Conservation (phyloP, 441 rosid genomes). For the Pelargonium cotyledonis region DNA sequence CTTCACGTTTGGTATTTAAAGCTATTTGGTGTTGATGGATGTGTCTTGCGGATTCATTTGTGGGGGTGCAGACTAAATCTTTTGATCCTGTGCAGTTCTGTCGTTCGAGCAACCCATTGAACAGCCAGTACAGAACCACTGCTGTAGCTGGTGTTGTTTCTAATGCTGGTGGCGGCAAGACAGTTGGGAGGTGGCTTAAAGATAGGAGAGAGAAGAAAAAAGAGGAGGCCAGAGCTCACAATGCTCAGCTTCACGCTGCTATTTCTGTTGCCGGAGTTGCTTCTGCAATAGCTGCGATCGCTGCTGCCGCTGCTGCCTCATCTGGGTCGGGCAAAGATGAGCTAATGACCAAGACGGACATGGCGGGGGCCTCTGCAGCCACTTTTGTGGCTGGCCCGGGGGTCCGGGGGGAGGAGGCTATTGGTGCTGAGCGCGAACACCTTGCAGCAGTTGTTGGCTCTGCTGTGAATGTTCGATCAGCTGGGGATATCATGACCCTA, state of each 20-base stretch:
- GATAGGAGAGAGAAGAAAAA: conserved; percentile 83
- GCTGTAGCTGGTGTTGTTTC: conserved; percentile 28
- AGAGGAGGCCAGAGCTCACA: conserved; percentile 74
- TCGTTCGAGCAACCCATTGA: background rate
- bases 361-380: conserved; percentile 92
- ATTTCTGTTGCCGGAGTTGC: conserved; percentile 84
- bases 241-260: conserved; percentile 86
- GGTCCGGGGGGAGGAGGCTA: conserved; percentile 74
- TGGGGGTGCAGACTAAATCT: background rate
- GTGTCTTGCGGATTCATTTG: background rate
- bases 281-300: conserved; percentile 81
- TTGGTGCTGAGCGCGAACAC: conserved; percentile 88
- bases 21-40: no score
- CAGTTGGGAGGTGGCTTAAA: conserved; percentile 83
- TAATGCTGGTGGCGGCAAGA: conserved; percentile 50
- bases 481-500: conserved; percentile 79
- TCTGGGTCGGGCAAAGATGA: conserved; percentile 69
- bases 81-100: background rate
- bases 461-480: conserved; percentile 67
- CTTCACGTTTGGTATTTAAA: no score
- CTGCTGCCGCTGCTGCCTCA: conserved; percentile 69
- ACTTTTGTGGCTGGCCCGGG: conserved; percentile 87
- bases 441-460: conserved; percentile 72
- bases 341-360: conserved; percentile 68
- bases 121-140: conserved; percentile 36